Evolutionary conservation across 495 filamentous ascomycete genomes (phyloP).

Genomic region (Daldinia caldariorum): DNA sequence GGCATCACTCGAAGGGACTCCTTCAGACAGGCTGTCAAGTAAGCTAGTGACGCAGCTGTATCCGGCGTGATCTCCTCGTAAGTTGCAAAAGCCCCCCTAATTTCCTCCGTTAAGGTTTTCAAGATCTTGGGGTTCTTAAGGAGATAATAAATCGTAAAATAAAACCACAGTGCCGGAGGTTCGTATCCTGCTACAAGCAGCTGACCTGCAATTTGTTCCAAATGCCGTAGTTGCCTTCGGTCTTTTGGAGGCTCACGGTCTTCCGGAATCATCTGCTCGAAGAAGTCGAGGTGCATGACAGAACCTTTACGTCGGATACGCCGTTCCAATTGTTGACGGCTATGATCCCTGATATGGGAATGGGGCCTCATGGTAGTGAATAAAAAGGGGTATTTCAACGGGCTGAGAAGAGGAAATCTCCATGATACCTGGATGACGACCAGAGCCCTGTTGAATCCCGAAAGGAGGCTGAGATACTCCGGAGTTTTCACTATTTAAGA

Average conservation of each 20-base stretch:
- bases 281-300: not conserved
- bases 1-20: too few relatives aligned
- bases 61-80: too few relatives aligned
- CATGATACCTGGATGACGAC: too few relatives aligned
- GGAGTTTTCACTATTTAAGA: too few relatives aligned
- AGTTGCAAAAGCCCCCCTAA: not conserved
- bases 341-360: not conserved
- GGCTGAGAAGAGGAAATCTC: too few relatives aligned
- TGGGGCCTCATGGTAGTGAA: not conserved
- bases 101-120: not conserved
- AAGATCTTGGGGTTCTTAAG: not conserved
- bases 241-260: not conserved
- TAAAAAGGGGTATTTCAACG: too few relatives aligned
- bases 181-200: not conserved
- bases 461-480: too few relatives aligned
- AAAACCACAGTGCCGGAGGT: not conserved
- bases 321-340: not conserved
- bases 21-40: too few relatives aligned
- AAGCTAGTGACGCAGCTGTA: too few relatives aligned
- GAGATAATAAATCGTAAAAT: conserved; percentile 1
- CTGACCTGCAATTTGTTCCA: not conserved
- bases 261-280: not conserved
- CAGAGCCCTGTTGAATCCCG: too few relatives aligned
- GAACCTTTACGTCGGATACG: not conserved
- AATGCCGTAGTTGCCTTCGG: not conserved